Evolutionary conservation across 1,284 basidiomycete genomes (phyloP), one percentile per base, ranked within the genome.

Genomic region (Neolentinus lepideus): DNA sequence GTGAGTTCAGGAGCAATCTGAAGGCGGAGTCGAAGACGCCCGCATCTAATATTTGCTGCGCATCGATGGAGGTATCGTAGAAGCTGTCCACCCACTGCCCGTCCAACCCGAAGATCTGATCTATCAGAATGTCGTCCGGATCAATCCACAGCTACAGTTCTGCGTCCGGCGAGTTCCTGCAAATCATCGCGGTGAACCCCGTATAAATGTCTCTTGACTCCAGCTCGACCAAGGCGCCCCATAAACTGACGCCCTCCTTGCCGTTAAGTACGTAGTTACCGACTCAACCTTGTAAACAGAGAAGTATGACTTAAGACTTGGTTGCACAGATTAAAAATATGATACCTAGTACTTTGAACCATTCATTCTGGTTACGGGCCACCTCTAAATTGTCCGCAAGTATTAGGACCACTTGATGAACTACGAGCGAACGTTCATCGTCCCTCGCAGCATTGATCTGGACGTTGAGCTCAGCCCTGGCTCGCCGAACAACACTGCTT

Each of bases 341-440:
- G 29, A 31, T 31, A 31, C 29, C 29, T 12, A 31, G 6, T 3
- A 43, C 38, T 43, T 43, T 43, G 16, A 43, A 43, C 38, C 38
- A 43, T 21, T 43, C 38, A 43, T 43, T 21, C 19, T 43, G 38
- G 38, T 43, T 43, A 43, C 38, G 38, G 38, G 38, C 38, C 38
- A 43, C 3, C 38, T 43, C n/a, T n/a, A n/a, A n/a, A n/a, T n/a
- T n/a, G n/a, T n/a, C n/a, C n/a, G 33, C 33, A 73, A 75, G 60
- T 64, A 78, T 4, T 76, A 78, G 51, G 79, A 81, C 54, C 79
- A 81, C 56, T 53, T 65, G 19, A 64, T 64, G 38, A 43, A 43
- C 38, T 43, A 43, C 16, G 38, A 43, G 38, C 38, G n/a, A n/a
- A n/a, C n/a, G 38, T 43, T 43, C 16, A 43, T 43, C 38, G 38